A percentile compares a stretch with the other conserved stretches of the same genome.
These are phyloP conservation scores for Lolium multiflorum DNA, from an alignment of 176 grass and related monocot species.

Conservation along the genomic window DNA sequence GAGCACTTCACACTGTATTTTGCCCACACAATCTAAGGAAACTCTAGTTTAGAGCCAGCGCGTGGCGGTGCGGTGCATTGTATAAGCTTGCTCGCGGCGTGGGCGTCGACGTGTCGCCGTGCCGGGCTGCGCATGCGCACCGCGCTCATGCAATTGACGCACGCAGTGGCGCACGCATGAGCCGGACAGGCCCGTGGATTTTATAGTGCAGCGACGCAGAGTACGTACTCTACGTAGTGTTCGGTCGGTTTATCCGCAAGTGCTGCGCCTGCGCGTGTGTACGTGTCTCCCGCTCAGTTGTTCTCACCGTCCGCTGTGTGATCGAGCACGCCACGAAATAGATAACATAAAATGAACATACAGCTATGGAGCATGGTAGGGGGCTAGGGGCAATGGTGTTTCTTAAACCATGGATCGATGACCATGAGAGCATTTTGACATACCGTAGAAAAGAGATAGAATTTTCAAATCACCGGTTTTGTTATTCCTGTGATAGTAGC, in stretches of 20 bases:
- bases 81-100: neutral
- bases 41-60: neutral
- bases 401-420: too few species aligned
- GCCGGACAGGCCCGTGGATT: neutral
- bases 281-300: neutral
- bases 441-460: too few species aligned
- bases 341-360: neutral
- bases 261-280: neutral
- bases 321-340: neutral
- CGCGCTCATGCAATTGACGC: constrained; percentile 41
- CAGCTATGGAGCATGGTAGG: too few species aligned
- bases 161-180: constrained; percentile 53
- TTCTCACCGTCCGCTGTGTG: neutral
- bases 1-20: neutral
- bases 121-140: neutral
- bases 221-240: neutral
- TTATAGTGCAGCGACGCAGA: neutral
- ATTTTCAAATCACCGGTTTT: too few species aligned
- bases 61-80: constrained; percentile 15
- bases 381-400: too few species aligned
- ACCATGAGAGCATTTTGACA: too few species aligned
- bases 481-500: too few species aligned
- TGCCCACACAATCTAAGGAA: neutral
- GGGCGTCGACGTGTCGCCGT: constrained; percentile 25
- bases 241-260: neutral